A percentile compares a stretch with the other conserved stretches of the same genome.
phyloP scores from a whole-genome alignment of 2,329 filamentous ascomycete species.

The Cladosporium phlei region DNA sequence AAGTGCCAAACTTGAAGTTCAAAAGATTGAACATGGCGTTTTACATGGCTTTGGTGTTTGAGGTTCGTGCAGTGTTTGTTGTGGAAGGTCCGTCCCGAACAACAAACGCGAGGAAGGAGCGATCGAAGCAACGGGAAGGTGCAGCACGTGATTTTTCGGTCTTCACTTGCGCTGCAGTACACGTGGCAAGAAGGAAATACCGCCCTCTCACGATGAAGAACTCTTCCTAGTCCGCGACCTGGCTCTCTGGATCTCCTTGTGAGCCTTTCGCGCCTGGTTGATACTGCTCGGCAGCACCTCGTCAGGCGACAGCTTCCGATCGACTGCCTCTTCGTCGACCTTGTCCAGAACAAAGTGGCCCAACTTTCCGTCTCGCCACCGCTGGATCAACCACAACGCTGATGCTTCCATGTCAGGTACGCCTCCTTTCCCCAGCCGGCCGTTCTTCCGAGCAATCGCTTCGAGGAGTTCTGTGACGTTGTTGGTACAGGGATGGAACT shows the following conservation, averaged over 20 bases:
- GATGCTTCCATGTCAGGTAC: slow-evolving; percentile 65
- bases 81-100: too few relatives aligned
- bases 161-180: too few relatives aligned
- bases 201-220: neutral
- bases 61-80: too few relatives aligned
- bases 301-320: slow-evolving; percentile 46
- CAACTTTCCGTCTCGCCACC: slow-evolving; percentile 72
- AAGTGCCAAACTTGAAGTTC: neutral
- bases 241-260: slow-evolving; percentile 49
- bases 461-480: slow-evolving; percentile 70
- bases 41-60: too few relatives aligned
- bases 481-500: slow-evolving; percentile 71
- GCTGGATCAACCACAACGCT: slow-evolving; percentile 73
- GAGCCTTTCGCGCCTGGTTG: slow-evolving; percentile 63
- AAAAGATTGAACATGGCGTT: neutral
- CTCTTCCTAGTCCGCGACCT: slow-evolving; percentile 14
- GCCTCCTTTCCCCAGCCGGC: slow-evolving; percentile 70
- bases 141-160: too few relatives aligned
- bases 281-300: slow-evolving; percentile 52
- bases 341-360: slow-evolving; percentile 78
- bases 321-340: slow-evolving; percentile 58
- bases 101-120: too few relatives aligned
- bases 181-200: too few relatives aligned
- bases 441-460: slow-evolving; percentile 66
- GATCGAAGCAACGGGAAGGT: too few relatives aligned